Conservation (phyloP, 106 monocot genomes). For the Narthecium ossifragum region DNA sequence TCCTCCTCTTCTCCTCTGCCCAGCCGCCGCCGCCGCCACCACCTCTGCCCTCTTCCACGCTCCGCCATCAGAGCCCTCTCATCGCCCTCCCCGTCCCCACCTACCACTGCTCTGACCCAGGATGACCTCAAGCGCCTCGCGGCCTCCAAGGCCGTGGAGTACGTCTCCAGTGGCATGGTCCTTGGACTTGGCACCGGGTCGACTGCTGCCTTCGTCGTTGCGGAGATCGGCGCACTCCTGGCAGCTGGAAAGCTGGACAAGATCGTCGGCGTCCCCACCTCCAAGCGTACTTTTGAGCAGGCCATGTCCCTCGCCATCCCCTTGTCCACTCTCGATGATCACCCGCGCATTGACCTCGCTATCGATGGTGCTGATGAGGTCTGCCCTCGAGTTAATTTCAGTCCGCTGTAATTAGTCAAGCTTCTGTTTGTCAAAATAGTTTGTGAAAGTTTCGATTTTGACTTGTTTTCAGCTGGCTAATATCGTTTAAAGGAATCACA, state of each 20-base stretch:
- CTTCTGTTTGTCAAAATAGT: too few relatives aligned
- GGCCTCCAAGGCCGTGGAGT: slow-evolving; percentile 89
- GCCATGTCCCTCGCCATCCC: slow-evolving; percentile 85
- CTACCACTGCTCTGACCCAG: slow-evolving; percentile 59
- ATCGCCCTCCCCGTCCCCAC: slow-evolving; percentile 11
- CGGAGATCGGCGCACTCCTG: slow-evolving; percentile 79
- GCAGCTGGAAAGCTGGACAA: slow-evolving; percentile 52
- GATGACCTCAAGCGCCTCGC: slow-evolving; percentile 95
- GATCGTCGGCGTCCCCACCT: slow-evolving; percentile 94
- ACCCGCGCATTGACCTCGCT: slow-evolving; percentile 79
- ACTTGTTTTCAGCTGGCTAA: too few relatives aligned
- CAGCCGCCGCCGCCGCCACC: neutral
- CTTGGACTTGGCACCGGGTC: slow-evolving; percentile 97
- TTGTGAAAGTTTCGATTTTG: too few relatives aligned
- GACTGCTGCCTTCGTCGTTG: slow-evolving; percentile 93
- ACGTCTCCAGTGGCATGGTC: slow-evolving; percentile 90
- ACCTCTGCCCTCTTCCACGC: neutral
- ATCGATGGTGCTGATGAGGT: slow-evolving; percentile 99
- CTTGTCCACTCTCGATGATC: slow-evolving; percentile 84
- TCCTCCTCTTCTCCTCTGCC: slow-evolving; percentile 10
- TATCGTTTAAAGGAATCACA: too few relatives aligned
- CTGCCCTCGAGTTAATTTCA: too few relatives aligned
- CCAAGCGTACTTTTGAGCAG: slow-evolving; percentile 93
- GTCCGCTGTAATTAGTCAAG: too few relatives aligned
- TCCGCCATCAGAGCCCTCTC: slow-evolving; percentile 31